Base-by-base conservation (phyloP, 495 filamentous ascomycete species). In the Penicillium verhagenii region DNA sequence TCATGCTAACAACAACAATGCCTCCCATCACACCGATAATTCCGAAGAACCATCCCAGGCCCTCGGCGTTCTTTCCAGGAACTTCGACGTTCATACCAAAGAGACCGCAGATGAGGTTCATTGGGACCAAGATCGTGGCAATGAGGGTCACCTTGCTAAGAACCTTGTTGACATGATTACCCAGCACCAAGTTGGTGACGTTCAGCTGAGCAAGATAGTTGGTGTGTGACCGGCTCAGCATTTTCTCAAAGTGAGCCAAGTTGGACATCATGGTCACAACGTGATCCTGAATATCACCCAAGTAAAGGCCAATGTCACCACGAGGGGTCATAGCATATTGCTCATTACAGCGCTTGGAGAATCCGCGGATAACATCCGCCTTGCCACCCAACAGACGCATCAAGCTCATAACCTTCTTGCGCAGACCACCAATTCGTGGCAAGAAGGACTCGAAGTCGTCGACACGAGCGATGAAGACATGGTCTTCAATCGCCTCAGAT, bases 231-330 rank as follows among this genome's bases (percentile, higher is more conserved):
- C 95, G 88, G 6, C 88, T 91, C 50, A 98, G 83, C 82, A 98
- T 97, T 77, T 97, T 97, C 68, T 98, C 95, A 60, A 94, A 97
- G 66, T 98, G 94, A 9, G 83, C 85, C 49, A 98, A 74, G 69
- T 96, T 98, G 58, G 86, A 89, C 83, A 96, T 95, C 94, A 97
- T 97, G 55, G 94, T 97, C 28, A 98, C 90, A 29, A 98, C 93
- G 79, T 98, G 94, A 73, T 98, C 94, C 68, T 98, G 94, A 56
- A 97, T 96, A 76, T 98, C 94, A 56, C 90, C 89, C 3, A 98
- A 78, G 64, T 97, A 98, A 55, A 98, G 81, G 13, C 92, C 94
- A 62, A 98, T 96, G 67, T 98, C 94, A 69, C 91, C 92, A 23
- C 91, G 87, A 0, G 94, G 94, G 11, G 94, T 95, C 45, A 97